These are phyloP conservation scores for Prinsepia uniflora DNA, from an alignment of 306 rosid species.

Conservation along the genomic window DNA sequence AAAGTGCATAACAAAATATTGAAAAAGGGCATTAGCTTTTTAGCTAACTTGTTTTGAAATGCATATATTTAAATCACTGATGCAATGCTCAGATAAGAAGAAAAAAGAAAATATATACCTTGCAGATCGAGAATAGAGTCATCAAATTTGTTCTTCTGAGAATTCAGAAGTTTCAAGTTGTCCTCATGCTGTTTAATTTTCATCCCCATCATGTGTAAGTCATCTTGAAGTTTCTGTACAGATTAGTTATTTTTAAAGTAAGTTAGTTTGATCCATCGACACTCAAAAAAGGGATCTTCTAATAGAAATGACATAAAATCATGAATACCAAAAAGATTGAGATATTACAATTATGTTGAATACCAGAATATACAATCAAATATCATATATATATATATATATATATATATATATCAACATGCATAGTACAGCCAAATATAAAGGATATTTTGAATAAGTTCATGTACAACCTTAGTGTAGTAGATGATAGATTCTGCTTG, in stretches of 20 bases:
- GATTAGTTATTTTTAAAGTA: slow-evolving; percentile 25
- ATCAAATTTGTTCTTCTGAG: slow-evolving; percentile 56
- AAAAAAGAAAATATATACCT: slow-evolving; percentile 43
- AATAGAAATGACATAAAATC: not conserved
- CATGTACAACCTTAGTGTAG: slow-evolving; percentile 48
- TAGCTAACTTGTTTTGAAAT: not conserved
- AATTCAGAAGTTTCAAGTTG: slow-evolving; percentile 42
- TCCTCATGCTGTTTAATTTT: slow-evolving; percentile 82
- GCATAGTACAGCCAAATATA: not conserved
- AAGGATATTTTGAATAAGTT: slow-evolving; percentile 1
- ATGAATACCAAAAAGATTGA: not conserved
- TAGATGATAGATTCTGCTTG: slow-evolving; percentile 55
- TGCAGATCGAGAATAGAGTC: slow-evolving; percentile 67
- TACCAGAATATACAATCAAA: not conserved
- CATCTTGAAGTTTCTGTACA: slow-evolving; percentile 77
- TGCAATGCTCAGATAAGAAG: not conserved
- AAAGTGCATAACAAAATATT: not conserved
- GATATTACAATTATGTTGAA: not conserved
- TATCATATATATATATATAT: not conserved
- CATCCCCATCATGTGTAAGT: slow-evolving; percentile 54
- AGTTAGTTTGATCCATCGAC: not conserved
- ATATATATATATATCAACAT: not conserved
- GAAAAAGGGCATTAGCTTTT: not conserved
- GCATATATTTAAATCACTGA: not conserved
- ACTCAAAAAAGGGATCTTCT: not conserved